Conservation (phyloP, 2,329 filamentous ascomycete genomes). For the Colletotrichum sp. region DNA sequence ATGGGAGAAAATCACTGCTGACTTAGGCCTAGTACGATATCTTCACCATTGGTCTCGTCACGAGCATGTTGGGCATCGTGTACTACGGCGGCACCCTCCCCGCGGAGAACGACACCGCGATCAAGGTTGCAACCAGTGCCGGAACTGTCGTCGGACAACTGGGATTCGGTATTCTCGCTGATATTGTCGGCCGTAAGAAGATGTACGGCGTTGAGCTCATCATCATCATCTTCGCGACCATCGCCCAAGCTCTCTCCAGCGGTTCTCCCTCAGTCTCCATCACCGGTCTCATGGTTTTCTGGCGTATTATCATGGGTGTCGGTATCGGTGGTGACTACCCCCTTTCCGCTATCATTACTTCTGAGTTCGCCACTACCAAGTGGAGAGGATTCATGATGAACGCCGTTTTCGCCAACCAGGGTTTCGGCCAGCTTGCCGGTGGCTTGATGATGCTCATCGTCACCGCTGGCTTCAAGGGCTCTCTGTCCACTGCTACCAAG, state of each 20-base stretch:
- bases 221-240: conserved; percentile 78
- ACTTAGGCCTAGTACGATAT: conserved; percentile 65
- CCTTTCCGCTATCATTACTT: conserved; percentile 69
- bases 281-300: conserved; percentile 76
- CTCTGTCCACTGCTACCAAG: conserved; percentile 56
- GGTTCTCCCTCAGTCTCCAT: conserved; percentile 67
- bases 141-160: conserved; percentile 86
- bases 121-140: conserved; percentile 84
- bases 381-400: conserved; percentile 70
- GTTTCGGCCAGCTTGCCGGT: conserved; percentile 70
- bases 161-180: conserved; percentile 79
- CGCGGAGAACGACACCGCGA: conserved; percentile 73
- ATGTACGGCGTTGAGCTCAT: conserved; percentile 80
- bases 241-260: conserved; percentile 72
- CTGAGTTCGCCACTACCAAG: conserved; percentile 67
- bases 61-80: conserved; percentile 79
- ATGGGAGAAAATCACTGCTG: not conserved
- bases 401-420: conserved; percentile 72
- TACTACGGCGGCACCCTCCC: conserved; percentile 73
- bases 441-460: conserved; percentile 75
- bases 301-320: conserved; percentile 73
- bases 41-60: conserved; percentile 77
- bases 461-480: conserved; percentile 72
- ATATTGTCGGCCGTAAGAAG: conserved; percentile 76
- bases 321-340: conserved; percentile 69